A percentile compares a stretch with the other conserved stretches of the same genome.
These are phyloP conservation scores for Chamaecrista fasciculata DNA, from an alignment of 306 rosid species.

Conservation along the genomic window DNA sequence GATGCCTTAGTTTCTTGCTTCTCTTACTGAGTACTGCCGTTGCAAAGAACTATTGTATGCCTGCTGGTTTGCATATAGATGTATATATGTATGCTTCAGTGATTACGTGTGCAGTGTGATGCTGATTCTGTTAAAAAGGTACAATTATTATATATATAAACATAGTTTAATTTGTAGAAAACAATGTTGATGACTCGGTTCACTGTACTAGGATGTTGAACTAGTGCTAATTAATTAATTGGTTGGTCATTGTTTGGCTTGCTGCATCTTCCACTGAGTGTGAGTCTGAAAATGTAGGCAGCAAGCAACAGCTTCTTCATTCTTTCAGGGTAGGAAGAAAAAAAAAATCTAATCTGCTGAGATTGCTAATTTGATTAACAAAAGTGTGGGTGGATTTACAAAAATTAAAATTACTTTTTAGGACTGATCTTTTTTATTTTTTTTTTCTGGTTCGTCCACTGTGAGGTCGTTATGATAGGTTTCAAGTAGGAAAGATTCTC, in stretches of 20 bases:
- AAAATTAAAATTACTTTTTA: too few relatives aligned
- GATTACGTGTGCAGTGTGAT: constrained; percentile 4
- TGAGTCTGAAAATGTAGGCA: neutral
- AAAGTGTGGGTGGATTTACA: too few relatives aligned
- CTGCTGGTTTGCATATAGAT: constrained; percentile 7
- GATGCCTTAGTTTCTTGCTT: too few relatives aligned
- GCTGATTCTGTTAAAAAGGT: neutral
- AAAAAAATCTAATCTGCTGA: too few relatives aligned
- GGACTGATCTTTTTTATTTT: constrained; percentile 8
- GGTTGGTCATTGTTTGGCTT: neutral
- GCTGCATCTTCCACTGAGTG: neutral
- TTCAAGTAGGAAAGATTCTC: constrained; percentile 36
- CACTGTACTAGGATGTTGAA: neutral
- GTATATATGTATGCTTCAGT: neutral
- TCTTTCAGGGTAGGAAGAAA: neutral
- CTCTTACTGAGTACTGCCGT: too few relatives aligned
- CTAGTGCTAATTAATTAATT: too few relatives aligned
- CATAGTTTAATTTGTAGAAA: too few relatives aligned
- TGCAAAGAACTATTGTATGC: neutral
- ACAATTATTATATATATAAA: neutral
- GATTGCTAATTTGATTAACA: too few relatives aligned
- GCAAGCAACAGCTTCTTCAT: neutral
- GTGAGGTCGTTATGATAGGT: constrained; percentile 27
- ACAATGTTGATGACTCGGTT: neutral
- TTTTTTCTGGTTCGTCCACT: neutral